Base-by-base conservation (phyloP, 208 protist genomes). In the Crithidia mellificae region DNA sequence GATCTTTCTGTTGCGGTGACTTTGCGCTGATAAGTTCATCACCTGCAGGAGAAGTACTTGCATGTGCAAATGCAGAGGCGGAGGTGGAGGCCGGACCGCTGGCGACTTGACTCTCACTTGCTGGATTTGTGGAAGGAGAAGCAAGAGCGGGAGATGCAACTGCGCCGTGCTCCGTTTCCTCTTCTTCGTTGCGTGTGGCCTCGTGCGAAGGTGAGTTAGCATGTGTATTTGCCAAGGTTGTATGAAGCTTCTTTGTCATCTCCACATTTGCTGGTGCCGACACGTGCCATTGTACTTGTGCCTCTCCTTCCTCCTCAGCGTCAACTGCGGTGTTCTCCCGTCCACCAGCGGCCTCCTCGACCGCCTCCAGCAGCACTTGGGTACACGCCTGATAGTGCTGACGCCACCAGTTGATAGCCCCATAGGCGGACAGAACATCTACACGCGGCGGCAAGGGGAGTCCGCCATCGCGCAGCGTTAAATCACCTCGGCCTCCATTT, bases 361-460 rank as follows among this genome's bases (percentile, higher is more conserved):
- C 47, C 27, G 63, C 68, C 4, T 82, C 55, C 6, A 92, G 71
- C 38, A 92, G 72, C 44, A 88, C 65, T 27, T 68, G 58, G 27
- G 86, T 88, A 57, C 87, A 92, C 15, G 71, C 71, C 6, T 66
- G 65, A 62, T 91, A 90, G 64, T 84, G 86, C 55, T 53, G 55
- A 34, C 78, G 55, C 88, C 88, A 93, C 63, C 84, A 84, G 11
- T 62, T 43, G 1, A 89, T 41, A 3, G 59, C 47, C 17, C 82
- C 83, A 27, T 73, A 61, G 14, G 63, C 50, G 8, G 58, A 50
- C 29, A 90, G 44, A 36, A 82, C 58, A 68, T 88, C 75, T 51
- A 90, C 77, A 25, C 59, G 57, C 6, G 88, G 85, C 22, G 77
- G 63, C n/a, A 59, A 63, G 29, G 74, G 65, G 2, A 61, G 19